A percentile compares a stretch with the other conserved stretches of the same genome.
Evolutionary conservation across 1,284 basidiomycete genomes (phyloP).

Genomic region (Boletus holoroseus): DNA sequence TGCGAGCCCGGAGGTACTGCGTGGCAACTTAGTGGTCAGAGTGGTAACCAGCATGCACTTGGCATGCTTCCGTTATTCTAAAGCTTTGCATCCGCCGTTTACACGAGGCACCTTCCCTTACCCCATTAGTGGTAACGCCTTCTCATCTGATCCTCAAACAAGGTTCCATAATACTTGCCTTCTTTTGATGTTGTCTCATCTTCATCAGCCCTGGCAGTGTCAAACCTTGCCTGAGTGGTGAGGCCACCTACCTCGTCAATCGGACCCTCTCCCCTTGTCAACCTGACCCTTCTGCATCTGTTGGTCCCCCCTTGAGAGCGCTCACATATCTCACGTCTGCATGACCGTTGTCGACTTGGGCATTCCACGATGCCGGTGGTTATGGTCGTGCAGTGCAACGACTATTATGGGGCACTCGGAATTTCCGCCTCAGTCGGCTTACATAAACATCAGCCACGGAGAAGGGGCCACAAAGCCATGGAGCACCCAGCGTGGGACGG

Average conservation of each 20-base stretch:
- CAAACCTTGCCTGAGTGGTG: not conserved
- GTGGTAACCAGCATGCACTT: conserved; percentile 14
- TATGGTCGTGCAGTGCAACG: not conserved
- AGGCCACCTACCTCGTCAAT: not conserved
- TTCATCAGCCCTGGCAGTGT: conserved; percentile 17
- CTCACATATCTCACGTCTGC: not conserved
- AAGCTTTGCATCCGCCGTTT: conserved; percentile 25
- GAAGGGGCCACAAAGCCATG: not conserved
- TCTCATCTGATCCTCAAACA: conserved; percentile 21
- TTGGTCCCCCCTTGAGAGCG: too few relatives aligned
- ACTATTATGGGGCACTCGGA: not conserved
- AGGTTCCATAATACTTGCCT: conserved; percentile 22
- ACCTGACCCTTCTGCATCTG: too few relatives aligned
- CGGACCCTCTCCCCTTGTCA: not conserved
- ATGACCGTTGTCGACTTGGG: not conserved
- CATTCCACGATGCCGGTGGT: not conserved
- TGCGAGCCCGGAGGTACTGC: conserved; percentile 7
- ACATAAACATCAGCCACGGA: not conserved
- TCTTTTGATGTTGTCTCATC: conserved; percentile 2
- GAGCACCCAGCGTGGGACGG: not conserved
- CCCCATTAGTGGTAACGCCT: conserved; percentile 16
- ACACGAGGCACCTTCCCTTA: conserved; percentile 17
- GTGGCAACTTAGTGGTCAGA: conserved; percentile 12
- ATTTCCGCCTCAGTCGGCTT: not conserved
- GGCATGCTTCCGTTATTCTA: conserved; percentile 25